Base-by-base conservation (phyloP, 108 stramenopile species). In the Pinguiococcus pyrenoidosus region DNA sequence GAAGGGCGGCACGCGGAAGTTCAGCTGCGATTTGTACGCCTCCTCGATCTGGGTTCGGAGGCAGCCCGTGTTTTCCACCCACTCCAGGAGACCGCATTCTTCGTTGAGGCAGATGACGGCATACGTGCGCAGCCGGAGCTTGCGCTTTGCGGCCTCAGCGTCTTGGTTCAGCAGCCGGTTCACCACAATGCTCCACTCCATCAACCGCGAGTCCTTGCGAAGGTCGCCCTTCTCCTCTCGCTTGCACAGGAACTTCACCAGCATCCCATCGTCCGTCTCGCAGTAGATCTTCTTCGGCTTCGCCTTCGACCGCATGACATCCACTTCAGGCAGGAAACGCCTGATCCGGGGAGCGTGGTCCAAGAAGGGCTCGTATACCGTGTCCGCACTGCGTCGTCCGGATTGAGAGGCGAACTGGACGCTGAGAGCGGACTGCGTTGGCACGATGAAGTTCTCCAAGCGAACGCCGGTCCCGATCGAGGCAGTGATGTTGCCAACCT, bases 141-240 rank as follows among this genome's bases (percentile, higher is more conserved):
- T 73, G 17, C 88, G 68, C 24, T 37, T 21, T 0, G 72, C 58
- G 9, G 57, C 64, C 23, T 57, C 62, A 1, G 64, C 44, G 16
- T 84, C 67, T 3, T 61, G 45, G 7, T 71, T 50, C 66, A 96
- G 71, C 13, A 97, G 66, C 17, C 95, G 78, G 57, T 99, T 99
- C 38, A 96, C 84, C 25, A 90, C 85, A 46, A 80, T 87, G 61
- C 86, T 89, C 41, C 92, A 69, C 49, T 99, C 98, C 75, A 96
- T 94, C 29, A 97, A 83, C 36, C 94, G 78, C 24, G 92, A 87
- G 59, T 99, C 98, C 75, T 99, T 99, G 21, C 98, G 69, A 25
- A 99, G 75, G 54, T 99, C 98, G 7, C 98, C 98, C 49, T 85
- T 82, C 17, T 73, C 79, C 56, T 99, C 98, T 61, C 88, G 79